phyloP scores from a whole-genome alignment of 148 eudicot genomes.

The Vaccinium macrocarpon region DNA sequence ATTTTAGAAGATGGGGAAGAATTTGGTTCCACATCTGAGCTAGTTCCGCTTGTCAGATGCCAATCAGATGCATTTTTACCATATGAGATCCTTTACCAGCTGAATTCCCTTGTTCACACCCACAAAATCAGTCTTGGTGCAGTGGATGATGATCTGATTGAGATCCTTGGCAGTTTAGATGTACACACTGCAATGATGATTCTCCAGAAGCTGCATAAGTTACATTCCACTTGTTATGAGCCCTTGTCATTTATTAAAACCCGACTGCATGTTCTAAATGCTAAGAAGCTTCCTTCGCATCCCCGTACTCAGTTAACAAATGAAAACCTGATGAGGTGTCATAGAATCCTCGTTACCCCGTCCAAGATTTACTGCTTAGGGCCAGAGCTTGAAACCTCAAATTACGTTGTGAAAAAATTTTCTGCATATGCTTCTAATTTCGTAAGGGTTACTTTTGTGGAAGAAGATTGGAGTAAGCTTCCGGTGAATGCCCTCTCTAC shows the following conservation, averaged over 20 bases:
- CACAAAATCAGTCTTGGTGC: constrained; percentile 77
- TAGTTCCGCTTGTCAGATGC: constrained; percentile 72
- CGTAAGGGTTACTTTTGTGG: constrained; percentile 88
- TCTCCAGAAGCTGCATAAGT: constrained; percentile 78
- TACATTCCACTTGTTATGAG: constrained; percentile 58
- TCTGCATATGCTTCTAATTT: constrained; percentile 79
- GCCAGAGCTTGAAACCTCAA: constrained; percentile 75
- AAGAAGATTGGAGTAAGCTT: constrained; percentile 95
- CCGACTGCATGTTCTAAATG: constrained; percentile 31
- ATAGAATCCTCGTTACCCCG: constrained; percentile 76
- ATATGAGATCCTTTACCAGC: constrained; percentile 78
- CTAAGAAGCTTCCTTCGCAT: constrained; percentile 35
- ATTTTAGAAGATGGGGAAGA: constrained; percentile 47
- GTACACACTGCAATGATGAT: constrained; percentile 41
- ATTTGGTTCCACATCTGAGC: constrained; percentile 45
- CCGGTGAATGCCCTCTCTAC: constrained; percentile 51
- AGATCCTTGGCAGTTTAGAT: constrained; percentile 47
- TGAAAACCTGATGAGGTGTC: constrained; percentile 76
- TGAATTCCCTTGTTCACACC: constrained; percentile 83
- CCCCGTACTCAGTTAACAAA: constrained; percentile 46
- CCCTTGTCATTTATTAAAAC: constrained; percentile 63
- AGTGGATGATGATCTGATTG: constrained; percentile 58
- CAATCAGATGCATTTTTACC: constrained; percentile 41
- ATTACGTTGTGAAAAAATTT: constrained; percentile 83
- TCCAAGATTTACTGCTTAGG: constrained; percentile 87